These are phyloP conservation scores for Aegilops longissima DNA, from an alignment of 176 grass and related monocot genomes.

Conservation along the genomic window DNA sequence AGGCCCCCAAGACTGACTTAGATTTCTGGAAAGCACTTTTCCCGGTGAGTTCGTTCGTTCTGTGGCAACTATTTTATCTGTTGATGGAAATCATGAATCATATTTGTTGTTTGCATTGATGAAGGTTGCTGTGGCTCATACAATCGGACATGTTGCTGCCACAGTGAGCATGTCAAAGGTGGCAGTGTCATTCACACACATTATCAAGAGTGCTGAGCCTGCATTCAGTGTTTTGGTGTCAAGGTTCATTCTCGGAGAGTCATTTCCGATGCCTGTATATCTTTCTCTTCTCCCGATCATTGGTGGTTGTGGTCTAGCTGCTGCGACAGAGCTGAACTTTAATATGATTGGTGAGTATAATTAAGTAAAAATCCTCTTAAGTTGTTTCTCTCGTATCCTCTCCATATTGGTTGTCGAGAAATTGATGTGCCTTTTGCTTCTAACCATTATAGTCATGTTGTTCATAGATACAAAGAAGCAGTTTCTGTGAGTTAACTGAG, in stretches of 20 bases:
- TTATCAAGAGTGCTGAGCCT: conserved; percentile 95
- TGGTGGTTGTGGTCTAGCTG: conserved; percentile 84
- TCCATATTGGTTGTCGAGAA: background rate
- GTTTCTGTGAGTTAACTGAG: background rate
- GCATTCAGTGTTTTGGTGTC: conserved; percentile 96
- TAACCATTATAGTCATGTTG: background rate
- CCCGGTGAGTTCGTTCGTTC: conserved; percentile 55
- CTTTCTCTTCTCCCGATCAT: conserved; percentile 89
- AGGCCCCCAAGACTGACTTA: conserved; percentile 75
- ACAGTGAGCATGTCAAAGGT: conserved; percentile 97
- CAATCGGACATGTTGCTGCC: conserved; percentile 89
- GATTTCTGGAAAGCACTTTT: conserved; percentile 88
- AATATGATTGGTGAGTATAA: conserved; percentile 80
- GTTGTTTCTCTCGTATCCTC: conserved; percentile 3
- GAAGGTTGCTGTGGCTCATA: conserved; percentile 90
- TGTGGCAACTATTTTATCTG: background rate
- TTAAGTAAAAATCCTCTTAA: background rate
- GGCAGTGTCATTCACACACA: conserved; percentile 96
- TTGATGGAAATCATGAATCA: conserved; percentile 25
- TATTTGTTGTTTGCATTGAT: conserved; percentile 21
- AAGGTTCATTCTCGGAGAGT: conserved; percentile 74
- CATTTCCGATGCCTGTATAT: conserved; percentile 75
- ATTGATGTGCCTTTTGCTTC: background rate
- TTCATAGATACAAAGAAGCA: background rate
- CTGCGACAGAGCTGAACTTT: conserved; percentile 87